These are phyloP conservation scores for Pichia sp. DNA, from an alignment of 1,139 yeast genomes.

Conservation along the genomic window DNA sequence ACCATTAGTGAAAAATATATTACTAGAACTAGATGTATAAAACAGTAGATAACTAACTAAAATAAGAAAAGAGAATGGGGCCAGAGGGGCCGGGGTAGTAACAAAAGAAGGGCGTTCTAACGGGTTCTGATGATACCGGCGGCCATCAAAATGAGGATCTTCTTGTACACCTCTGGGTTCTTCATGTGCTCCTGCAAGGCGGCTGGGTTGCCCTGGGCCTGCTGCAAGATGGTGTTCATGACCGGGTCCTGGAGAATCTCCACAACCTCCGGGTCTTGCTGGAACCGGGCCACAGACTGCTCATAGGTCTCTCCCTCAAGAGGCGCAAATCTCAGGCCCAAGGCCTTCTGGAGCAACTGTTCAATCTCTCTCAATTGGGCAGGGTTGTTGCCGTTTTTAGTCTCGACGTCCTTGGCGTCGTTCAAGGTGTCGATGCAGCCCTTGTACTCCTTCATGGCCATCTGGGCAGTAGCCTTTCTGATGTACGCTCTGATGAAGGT, in stretches of 20 bases:
- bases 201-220: constrained; percentile 94
- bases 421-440: constrained; percentile 79
- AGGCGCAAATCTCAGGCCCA: constrained; percentile 69
- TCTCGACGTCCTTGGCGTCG: constrained; percentile 71
- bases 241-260: constrained; percentile 91
- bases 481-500: constrained; percentile 89
- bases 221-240: constrained; percentile 91
- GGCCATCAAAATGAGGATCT: constrained; percentile 85
- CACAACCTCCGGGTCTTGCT: constrained; percentile 91
- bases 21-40: constrained; percentile 11
- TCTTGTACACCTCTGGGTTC: constrained; percentile 87
- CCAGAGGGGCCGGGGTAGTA: too few relatives aligned
- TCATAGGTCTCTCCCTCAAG: constrained; percentile 91
- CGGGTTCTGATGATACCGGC: constrained; percentile 97
- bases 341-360: constrained; percentile 73
- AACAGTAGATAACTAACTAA: constrained; percentile 1
- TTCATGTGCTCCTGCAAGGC: constrained; percentile 97
- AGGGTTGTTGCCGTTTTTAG: constrained; percentile 38
- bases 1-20: neutral
- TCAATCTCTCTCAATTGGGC: constrained; percentile 65
- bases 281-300: constrained; percentile 86
- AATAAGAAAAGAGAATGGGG: neutral
- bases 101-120: neutral
- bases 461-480: constrained; percentile 92
- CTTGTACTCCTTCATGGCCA: constrained; percentile 84